phyloP scores from a whole-genome alignment of 495 filamentous ascomycete genomes.

The Aspergillus coremiiformis region DNA sequence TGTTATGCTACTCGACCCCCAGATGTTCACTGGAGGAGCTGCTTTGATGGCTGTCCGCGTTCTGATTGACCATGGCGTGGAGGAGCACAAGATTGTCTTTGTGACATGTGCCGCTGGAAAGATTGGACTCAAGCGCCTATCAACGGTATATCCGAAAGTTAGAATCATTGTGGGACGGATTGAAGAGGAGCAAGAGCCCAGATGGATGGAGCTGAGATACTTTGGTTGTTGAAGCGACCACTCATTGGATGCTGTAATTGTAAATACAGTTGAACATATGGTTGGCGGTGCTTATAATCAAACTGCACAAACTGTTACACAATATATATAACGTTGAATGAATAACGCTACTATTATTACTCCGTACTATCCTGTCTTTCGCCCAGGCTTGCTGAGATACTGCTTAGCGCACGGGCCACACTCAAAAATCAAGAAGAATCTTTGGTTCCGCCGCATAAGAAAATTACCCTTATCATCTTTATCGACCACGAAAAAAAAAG shows the following conservation, averaged over 20 bases:
- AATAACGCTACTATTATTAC: neutral
- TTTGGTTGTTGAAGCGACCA: constrained; percentile 59
- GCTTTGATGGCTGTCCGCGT: constrained; percentile 96
- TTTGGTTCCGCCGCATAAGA: constrained; percentile 18
- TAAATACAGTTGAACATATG: neutral
- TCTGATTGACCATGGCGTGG: constrained; percentile 87
- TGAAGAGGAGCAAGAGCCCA: constrained; percentile 62
- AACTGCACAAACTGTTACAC: neutral
- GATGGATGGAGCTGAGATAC: constrained; percentile 80
- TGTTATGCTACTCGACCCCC: constrained; percentile 82
- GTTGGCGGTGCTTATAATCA: neutral
- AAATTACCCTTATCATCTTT: constrained; percentile 15
- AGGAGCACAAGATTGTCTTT: constrained; percentile 75
- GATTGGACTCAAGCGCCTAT: constrained; percentile 70
- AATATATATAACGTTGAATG: constrained; percentile 2
- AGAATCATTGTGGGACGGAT: constrained; percentile 76
- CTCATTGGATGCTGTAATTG: neutral
- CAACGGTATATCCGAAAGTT: constrained; percentile 78
- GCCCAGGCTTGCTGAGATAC: too few species aligned
- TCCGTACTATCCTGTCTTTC: neutral
- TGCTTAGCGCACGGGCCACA: constrained; percentile 18
- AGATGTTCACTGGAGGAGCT: constrained; percentile 89
- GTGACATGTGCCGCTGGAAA: constrained; percentile 81
- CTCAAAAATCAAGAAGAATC: constrained; percentile 8
- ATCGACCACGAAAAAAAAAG: neutral